Percentiles rank a stretch among this genome's conserved stretches.
Conservation (phyloP, 1,139 yeast species). For the Barnettozyma hawaiiensis region DNA sequence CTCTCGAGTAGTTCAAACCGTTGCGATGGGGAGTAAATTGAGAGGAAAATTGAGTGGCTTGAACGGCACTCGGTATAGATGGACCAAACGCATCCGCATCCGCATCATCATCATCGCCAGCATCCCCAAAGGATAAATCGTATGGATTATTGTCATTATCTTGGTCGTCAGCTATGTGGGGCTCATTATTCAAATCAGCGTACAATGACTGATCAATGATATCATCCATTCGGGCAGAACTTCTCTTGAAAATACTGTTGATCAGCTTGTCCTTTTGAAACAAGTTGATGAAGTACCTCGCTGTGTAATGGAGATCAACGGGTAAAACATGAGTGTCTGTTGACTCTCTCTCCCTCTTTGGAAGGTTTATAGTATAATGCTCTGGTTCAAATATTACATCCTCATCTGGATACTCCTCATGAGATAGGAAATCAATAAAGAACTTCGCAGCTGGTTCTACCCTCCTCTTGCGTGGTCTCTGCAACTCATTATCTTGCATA, state of each 20-base stretch:
- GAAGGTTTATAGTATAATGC: conserved; percentile 37
- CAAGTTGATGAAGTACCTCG: conserved; percentile 59
- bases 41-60: conserved; percentile 16
- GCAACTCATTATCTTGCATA: conserved; percentile 12
- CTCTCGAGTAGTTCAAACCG: conserved; percentile 58
- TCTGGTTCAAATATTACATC: conserved; percentile 41
- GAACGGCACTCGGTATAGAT: conserved; percentile 9
- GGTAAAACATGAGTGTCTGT: conserved; percentile 53
- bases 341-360: conserved; percentile 38
- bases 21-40: conserved; percentile 22
- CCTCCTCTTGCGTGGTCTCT: conserved; percentile 25
- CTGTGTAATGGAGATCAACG: conserved; percentile 68
- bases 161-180: conserved; percentile 29
- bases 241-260: conserved; percentile 29
- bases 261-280: conserved; percentile 59
- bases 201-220: conserved; percentile 65
- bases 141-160: conserved; percentile 26
- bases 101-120: conserved; percentile 12
- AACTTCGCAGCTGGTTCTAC: conserved; percentile 29
- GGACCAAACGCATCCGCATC: conserved; percentile 1
- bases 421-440: conserved; percentile 45
- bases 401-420: conserved; percentile 29
- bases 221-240: conserved; percentile 14
- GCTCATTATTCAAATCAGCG: conserved; percentile 43
- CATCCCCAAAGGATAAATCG: conserved; percentile 14